Evolutionary conservation across 1,284 basidiomycete genomes (phyloP).

Genomic region (Tylopilus orsonianus): DNA sequence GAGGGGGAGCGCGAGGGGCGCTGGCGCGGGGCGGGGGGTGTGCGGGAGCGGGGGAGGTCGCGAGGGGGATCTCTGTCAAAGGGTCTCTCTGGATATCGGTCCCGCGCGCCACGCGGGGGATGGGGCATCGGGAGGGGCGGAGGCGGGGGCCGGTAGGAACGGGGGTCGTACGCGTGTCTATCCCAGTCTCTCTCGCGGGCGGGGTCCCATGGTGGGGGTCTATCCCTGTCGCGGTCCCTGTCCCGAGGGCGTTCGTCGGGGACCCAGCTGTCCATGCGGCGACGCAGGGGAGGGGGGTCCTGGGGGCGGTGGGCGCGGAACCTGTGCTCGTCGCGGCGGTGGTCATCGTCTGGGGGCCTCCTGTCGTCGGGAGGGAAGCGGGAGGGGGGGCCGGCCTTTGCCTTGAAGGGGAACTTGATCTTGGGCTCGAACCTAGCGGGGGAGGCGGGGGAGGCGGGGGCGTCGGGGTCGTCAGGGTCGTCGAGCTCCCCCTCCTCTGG

Average conservation of each 20-base stretch:
- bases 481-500: conserved; percentile 81
- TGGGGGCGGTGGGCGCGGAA: conserved; percentile 26
- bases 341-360: conserved; percentile 44
- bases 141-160: conserved; percentile 21
- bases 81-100: conserved; percentile 24
- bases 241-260: conserved; percentile 26
- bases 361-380: conserved; percentile 27
- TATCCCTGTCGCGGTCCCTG: conserved; percentile 28
- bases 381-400: conserved; percentile 36
- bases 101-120: conserved; percentile 20
- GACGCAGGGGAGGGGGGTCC: conserved; percentile 15
- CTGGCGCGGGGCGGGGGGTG: conserved; percentile 32
- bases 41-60: conserved; percentile 30
- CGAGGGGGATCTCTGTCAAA: conserved; percentile 30
- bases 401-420: conserved; percentile 75
- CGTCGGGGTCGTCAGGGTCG: conserved; percentile 31
- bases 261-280: conserved; percentile 35
- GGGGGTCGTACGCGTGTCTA: conserved; percentile 22
- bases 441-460: conserved; percentile 20
- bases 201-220: conserved; percentile 28
- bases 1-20: conserved; percentile 30
- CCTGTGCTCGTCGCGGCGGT: conserved; percentile 36
- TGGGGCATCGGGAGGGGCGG: conserved; percentile 11
- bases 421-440: conserved; percentile 39
- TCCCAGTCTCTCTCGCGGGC: conserved; percentile 23